These are phyloP conservation scores for Colletotrichum kahawae DNA, from an alignment of 2,329 filamentous ascomycete species.

Conservation along the genomic window DNA sequence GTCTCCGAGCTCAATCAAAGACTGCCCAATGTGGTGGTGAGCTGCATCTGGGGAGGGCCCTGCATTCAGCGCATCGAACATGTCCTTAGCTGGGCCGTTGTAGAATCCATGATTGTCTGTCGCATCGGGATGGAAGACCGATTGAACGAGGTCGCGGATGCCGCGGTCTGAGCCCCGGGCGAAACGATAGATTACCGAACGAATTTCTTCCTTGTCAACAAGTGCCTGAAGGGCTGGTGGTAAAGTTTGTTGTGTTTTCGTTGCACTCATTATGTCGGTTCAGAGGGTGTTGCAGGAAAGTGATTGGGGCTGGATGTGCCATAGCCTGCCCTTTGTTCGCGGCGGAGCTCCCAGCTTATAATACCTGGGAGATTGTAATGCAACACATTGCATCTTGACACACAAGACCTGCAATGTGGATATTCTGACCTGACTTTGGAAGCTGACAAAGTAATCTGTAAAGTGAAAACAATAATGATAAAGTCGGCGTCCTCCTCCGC, in stretches of 20 bases:
- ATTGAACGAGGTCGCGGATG: neutral
- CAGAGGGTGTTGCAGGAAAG: accelerated
- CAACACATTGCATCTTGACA: accelerated
- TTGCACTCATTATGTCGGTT: neutral
- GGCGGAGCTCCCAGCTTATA: neutral
- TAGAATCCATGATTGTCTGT: neutral
- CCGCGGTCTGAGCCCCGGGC: neutral
- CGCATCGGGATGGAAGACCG: neutral
- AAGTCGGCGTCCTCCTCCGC: neutral
- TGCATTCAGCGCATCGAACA: neutral
- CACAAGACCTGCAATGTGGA: accelerated
- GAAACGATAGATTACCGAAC: neutral
- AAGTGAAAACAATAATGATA: accelerated
- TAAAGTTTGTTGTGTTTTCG: accelerated
- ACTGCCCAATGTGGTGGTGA: neutral
- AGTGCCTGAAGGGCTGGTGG: neutral
- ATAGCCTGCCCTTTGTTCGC: accelerated
- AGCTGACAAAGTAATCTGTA: neutral
- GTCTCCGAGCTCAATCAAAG: neutral
- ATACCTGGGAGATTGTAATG: no score
- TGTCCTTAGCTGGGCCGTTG: neutral
- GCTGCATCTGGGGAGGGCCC: neutral
- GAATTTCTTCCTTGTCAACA: neutral
- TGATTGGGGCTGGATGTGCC: accelerated
- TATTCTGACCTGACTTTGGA: accelerated